phyloP scores from a whole-genome alignment of 2,329 filamentous ascomycete species.

The Monilinia polystroma region DNA sequence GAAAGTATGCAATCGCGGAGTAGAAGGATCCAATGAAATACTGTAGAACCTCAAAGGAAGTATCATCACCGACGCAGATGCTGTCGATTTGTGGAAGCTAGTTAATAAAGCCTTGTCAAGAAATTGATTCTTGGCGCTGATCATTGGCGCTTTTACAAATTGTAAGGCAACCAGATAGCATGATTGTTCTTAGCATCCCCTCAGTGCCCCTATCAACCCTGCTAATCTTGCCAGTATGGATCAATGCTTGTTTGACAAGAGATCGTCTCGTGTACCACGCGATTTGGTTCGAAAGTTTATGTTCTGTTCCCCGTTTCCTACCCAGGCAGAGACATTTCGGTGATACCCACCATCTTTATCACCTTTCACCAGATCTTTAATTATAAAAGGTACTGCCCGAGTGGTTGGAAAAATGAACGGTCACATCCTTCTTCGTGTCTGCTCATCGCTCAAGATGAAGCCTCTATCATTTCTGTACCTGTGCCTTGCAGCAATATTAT shows the following conservation, averaged over 20 bases:
- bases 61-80: neutral
- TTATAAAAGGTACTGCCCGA: conserved; percentile 10
- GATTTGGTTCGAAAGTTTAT: neutral
- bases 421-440: neutral
- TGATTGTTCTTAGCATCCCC: neutral
- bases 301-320: neutral
- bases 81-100: conserved; percentile 13
- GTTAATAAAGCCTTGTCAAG: neutral
- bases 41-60: conserved; percentile 8
- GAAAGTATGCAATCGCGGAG: conserved; percentile 6
- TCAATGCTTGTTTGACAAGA: conserved; percentile 3
- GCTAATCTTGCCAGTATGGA: neutral
- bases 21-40: conserved; percentile 17
- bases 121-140: neutral
- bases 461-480: conserved; percentile 9
- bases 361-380: neutral
- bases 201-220: conserved; percentile 8
- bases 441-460: conserved; percentile 11
- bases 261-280: conserved; percentile 13
- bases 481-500: neutral
- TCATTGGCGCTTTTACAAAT: neutral
- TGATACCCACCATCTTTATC: conserved; percentile 15
- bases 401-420: neutral
- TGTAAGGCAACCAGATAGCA: neutral
- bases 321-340: neutral